These are phyloP conservation scores for Teratosphaeria epicoccoides DNA, from an alignment of 2,329 filamentous ascomycete species.

Conservation along the genomic window DNA sequence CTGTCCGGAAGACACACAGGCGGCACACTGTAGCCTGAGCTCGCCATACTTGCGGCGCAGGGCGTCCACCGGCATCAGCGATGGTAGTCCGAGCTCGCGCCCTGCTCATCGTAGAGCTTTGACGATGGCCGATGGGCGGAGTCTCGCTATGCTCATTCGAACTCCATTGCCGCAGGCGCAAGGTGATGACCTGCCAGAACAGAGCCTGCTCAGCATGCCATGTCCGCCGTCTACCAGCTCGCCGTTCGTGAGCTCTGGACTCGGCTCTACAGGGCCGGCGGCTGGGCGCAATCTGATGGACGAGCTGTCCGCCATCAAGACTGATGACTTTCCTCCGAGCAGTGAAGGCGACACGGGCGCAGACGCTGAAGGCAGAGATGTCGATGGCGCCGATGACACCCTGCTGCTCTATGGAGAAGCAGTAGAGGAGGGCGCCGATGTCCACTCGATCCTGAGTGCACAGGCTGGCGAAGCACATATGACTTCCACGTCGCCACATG, in stretches of 20 bases:
- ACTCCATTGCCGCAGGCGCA: constrained; percentile 4
- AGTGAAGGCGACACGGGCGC: not conserved
- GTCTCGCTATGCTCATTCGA: constrained; percentile 2
- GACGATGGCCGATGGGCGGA: constrained; percentile 10
- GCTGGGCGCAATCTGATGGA: constrained; percentile 26
- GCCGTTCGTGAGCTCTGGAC: constrained; percentile 8
- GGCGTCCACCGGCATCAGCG: not conserved
- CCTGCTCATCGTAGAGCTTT: constrained; percentile 11
- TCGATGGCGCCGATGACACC: not conserved
- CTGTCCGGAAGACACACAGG: not conserved
- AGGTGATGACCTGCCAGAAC: not conserved
- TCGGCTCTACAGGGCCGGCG: constrained; percentile 17
- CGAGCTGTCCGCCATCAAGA: constrained; percentile 20
- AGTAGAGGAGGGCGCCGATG: constrained; percentile 1
- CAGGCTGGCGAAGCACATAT: not conserved
- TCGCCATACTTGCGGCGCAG: not conserved
- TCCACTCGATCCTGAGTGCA: not conserved
- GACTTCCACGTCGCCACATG: not conserved
- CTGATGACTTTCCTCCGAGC: not conserved
- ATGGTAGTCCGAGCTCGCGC: constrained; percentile 5
- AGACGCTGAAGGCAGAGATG: not conserved
- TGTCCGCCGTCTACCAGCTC: constrained; percentile 7
- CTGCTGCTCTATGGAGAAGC: constrained; percentile 1
- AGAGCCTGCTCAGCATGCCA: constrained; percentile 3
- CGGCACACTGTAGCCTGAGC: not conserved